Percentiles rank a stretch among this genome's conserved stretches.
Conservation (phyloP, 306 rosid species). For the Rosa persica region DNA sequence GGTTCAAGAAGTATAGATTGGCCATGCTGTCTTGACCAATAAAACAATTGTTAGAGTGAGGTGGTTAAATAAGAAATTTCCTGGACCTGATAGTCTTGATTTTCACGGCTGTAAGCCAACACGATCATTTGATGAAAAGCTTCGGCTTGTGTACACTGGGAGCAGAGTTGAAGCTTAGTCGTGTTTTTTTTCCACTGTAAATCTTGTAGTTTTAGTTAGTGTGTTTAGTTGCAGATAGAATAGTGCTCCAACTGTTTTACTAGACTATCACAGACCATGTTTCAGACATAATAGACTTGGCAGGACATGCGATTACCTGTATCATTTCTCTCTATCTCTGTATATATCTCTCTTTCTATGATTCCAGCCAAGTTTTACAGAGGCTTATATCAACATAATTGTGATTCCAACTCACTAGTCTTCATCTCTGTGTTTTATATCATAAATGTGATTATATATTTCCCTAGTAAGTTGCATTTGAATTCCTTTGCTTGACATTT, state of each 20-base stretch:
- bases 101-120: neutral
- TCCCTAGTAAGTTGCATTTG: neutral
- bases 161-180: slow-evolving; percentile 17
- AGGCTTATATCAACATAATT: neutral
- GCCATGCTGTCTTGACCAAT: too few species aligned
- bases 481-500: neutral
- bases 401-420: neutral
- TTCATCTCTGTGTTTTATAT: neutral
- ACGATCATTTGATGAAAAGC: slow-evolving; percentile 5
- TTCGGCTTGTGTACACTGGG: slow-evolving; percentile 21
- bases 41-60: too few species aligned
- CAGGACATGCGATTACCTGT: slow-evolving; percentile 23
- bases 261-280: slow-evolving; percentile 28
- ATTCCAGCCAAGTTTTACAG: slow-evolving; percentile 3
- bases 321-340: slow-evolving; percentile 21
- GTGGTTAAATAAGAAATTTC: slow-evolving; percentile 2
- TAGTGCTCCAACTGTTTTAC: slow-evolving; percentile 32
- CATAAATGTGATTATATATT: neutral
- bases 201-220: slow-evolving; percentile 40
- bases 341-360: neutral
- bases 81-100: neutral
- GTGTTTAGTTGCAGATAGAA: slow-evolving; percentile 45
- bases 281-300: slow-evolving; percentile 37
- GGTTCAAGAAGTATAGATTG: too few species aligned
- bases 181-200: slow-evolving; percentile 51